A percentile compares a stretch with the other conserved stretches of the same genome.
These are phyloP conservation scores for Beta macrorhiza DNA, from an alignment of 179 eudicot genomes.

Conservation along the genomic window DNA sequence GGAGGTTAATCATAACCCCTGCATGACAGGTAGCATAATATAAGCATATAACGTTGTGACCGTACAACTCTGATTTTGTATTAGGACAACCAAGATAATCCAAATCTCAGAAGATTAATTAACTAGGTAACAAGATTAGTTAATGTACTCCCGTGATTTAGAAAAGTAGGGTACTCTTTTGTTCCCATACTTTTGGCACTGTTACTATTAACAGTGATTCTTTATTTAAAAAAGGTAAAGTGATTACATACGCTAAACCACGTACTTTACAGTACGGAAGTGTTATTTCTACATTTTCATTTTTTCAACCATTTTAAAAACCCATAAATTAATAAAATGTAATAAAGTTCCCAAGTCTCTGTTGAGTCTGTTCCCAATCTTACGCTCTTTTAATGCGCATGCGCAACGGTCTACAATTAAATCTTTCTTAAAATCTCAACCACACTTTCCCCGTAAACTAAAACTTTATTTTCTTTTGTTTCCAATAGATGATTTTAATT, in stretches of 20 bases:
- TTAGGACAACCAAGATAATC: conserved; percentile 19
- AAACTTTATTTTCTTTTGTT: no score
- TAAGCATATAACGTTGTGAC: background rate
- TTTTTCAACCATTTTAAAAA: background rate
- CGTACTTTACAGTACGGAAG: conserved; percentile 38
- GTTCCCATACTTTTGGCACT: background rate
- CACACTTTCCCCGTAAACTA: background rate
- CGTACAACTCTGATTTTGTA: conserved; percentile 1
- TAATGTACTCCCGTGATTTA: background rate
- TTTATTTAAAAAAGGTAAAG: background rate
- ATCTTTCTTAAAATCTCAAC: background rate
- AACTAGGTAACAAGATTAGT: background rate
- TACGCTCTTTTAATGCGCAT: conserved; percentile 15
- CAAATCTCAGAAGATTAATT: conserved; percentile 23
- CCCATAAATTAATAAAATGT: background rate
- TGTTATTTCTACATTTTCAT: conserved; percentile 13
- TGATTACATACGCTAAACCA: background rate
- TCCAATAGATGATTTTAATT: no score
- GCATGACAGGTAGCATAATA: conserved; percentile 12
- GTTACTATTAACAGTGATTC: background rate
- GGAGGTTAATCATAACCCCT: background rate
- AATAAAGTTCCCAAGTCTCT: background rate
- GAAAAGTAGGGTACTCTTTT: background rate
- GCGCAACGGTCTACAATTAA: background rate
- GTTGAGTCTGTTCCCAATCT: background rate